These are phyloP conservation scores for Amphichorda felina DNA, from an alignment of 2,329 filamentous ascomycete species.

Conservation along the genomic window DNA sequence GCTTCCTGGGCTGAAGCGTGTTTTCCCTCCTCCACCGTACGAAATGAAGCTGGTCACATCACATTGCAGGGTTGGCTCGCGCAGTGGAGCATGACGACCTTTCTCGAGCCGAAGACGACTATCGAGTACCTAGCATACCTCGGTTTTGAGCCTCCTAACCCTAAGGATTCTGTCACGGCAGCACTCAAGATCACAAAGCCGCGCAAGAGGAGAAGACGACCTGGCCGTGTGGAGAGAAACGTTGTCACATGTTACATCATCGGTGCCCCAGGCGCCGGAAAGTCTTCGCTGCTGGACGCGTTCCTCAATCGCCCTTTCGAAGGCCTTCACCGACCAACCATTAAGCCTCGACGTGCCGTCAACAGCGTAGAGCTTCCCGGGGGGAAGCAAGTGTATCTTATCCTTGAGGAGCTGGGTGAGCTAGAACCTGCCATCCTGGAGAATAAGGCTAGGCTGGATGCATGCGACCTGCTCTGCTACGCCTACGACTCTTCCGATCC, in stretches of 20 bases:
- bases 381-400: constrained; percentile 93
- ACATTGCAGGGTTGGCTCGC: constrained; percentile 96
- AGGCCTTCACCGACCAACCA: constrained; percentile 78
- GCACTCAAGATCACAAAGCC: constrained; percentile 90
- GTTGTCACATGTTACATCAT: constrained; percentile 91
- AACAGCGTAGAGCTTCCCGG: constrained; percentile 94
- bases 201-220: constrained; percentile 70
- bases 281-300: constrained; percentile 80
- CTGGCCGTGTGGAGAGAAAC: constrained; percentile 81
- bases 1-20: constrained; percentile 76
- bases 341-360: constrained; percentile 85
- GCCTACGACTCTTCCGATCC: constrained; percentile 95
- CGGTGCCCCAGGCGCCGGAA: constrained; percentile 75
- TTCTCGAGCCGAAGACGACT: constrained; percentile 88
- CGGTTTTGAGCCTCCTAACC: constrained; percentile 74
- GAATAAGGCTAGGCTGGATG: constrained; percentile 79
- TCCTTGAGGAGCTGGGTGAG: constrained; percentile 88
- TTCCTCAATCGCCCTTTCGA: constrained; percentile 86
- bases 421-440: constrained; percentile 91
- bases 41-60: constrained; percentile 89
- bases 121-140: constrained; percentile 93
- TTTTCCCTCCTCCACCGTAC: constrained; percentile 87
- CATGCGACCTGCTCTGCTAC: constrained; percentile 90
- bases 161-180: constrained; percentile 65
- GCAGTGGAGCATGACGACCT: constrained; percentile 99